Evolutionary conservation across 2,329 filamentous ascomycete species (phyloP), one percentile per base, ranked within the genome.

Genomic region (Blastomyces gilchristii): DNA sequence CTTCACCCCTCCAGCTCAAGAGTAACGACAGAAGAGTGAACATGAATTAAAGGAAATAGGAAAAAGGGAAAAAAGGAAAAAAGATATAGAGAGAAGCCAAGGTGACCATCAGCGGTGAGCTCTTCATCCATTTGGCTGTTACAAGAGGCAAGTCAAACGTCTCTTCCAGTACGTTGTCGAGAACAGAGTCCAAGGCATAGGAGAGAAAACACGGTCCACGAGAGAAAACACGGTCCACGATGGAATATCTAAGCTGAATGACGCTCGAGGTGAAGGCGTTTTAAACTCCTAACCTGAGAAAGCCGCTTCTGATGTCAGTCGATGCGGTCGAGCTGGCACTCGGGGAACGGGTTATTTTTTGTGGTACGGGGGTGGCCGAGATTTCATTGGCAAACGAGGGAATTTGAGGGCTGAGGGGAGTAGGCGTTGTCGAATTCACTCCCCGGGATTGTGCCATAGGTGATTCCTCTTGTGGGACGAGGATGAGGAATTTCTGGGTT

Each of bases 401-500:
- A 22, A 57, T 14, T 41, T 64, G 47, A 53, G 59, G 28, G 18
- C 31, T 41, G 45, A 47, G 50, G 8, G 47, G 45, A 16, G 43
- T 37, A 22, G 28, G 47, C 53, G 49, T 34, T 60, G 59, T 22
- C 14, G 25, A 41, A 28, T 34, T 47, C 9, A 31, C 34, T 31
- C 22, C 58, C 34, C 14, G 45, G 18, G 22, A 18, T 61, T 28
- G 45, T 5, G 31, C 14, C 12, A 58, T 50, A 25, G 62, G 63
- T 34, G 60, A 57, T 34, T 63, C 62, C 22, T 64, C 57, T 53
- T 68, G 66, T 37, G 66, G 66, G 22, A 65, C 60, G 63, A 68
- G 65, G 59, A 68, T 64, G 54, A 68, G 66, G 57, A 63, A 68
- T 57, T 65, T 67, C 65, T 62, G 63, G 57, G 58, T 66, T 58